Percentiles rank a stretch among this genome's conserved stretches.
Conservation (phyloP, 2,329 filamentous ascomycete genomes). For the Sporothrix curviconia region DNA sequence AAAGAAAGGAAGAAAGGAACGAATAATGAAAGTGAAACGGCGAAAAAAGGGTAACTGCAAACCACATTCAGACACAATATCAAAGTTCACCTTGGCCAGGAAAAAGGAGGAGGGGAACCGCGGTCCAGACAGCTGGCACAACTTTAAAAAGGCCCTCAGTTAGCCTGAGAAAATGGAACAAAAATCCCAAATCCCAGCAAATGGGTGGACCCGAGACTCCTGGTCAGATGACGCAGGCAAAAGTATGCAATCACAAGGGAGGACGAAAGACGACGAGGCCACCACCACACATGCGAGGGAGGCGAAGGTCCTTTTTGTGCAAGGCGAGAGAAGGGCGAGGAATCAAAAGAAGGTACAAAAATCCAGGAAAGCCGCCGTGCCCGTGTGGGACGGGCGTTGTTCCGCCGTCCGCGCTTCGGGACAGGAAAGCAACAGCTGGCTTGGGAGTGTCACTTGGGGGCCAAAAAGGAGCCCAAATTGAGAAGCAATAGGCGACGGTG, state of each 20-base stretch:
- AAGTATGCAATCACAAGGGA: not conserved
- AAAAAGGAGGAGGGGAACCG: not conserved
- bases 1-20: not conserved
- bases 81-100: not conserved
- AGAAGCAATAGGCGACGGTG: not conserved
- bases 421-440: too few relatives aligned
- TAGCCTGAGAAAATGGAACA: not conserved
- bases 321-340: too few relatives aligned
- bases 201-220: constrained; percentile 4
- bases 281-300: too few relatives aligned
- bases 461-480: not conserved
- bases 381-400: too few relatives aligned
- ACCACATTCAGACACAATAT: not conserved
- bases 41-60: not conserved
- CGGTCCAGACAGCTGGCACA: not conserved
- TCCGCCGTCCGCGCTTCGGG: not conserved
- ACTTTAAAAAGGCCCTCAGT: too few relatives aligned
- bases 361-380: too few relatives aligned
- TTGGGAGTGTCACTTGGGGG: not conserved
- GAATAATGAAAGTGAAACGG: not conserved
- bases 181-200: not conserved
- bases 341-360: too few relatives aligned
- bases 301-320: too few relatives aligned
- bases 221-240: not conserved
- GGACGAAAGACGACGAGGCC: not conserved